Percentiles rank a stretch among this genome's conserved stretches.
Evolutionary conservation across 768 basidiomycete species (phyloP).

Genomic region (Amyloporia xantha): DNA sequence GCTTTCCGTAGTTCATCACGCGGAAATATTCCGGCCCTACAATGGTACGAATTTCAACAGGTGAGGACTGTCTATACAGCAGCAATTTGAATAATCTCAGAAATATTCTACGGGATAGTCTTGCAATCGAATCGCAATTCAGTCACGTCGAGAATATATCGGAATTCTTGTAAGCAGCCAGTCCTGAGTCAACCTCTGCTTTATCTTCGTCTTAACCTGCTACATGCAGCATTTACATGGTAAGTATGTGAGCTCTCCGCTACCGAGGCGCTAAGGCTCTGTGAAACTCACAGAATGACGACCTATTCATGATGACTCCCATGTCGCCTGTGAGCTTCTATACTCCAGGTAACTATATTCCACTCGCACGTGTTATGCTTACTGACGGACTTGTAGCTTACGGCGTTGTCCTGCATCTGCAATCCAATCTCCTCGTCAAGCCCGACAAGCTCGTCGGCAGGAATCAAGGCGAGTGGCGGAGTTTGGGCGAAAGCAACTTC

Average conservation of each 20-base stretch:
- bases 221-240: conserved; percentile 19
- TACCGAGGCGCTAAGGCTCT: too few species aligned
- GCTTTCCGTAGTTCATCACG: conserved; percentile 27
- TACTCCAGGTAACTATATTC: conserved; percentile 19
- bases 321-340: conserved; percentile 27
- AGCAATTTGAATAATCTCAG: neutral
- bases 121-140: conserved; percentile 30
- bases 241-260: conserved; percentile 8
- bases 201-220: neutral
- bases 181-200: neutral
- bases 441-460: conserved; percentile 14
- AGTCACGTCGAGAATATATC: conserved; percentile 25
- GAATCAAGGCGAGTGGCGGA: conserved; percentile 31
- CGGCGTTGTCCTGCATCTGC: conserved; percentile 33
- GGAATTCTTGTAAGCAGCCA: conserved; percentile 23
- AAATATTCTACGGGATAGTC: conserved; percentile 17
- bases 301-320: conserved; percentile 30
- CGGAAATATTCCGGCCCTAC: conserved; percentile 20
- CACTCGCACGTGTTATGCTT: neutral
- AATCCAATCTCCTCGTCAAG: conserved; percentile 26
- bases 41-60: conserved; percentile 26
- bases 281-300: conserved; percentile 40
- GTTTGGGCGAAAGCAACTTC: conserved; percentile 28
- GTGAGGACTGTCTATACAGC: conserved; percentile 14
- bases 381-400: conserved; percentile 15